Percentiles rank a stretch among this genome's conserved stretches.
phyloP scores from a whole-genome alignment of 768 basidiomycete species.

The Podaxis mareebaensis region DNA sequence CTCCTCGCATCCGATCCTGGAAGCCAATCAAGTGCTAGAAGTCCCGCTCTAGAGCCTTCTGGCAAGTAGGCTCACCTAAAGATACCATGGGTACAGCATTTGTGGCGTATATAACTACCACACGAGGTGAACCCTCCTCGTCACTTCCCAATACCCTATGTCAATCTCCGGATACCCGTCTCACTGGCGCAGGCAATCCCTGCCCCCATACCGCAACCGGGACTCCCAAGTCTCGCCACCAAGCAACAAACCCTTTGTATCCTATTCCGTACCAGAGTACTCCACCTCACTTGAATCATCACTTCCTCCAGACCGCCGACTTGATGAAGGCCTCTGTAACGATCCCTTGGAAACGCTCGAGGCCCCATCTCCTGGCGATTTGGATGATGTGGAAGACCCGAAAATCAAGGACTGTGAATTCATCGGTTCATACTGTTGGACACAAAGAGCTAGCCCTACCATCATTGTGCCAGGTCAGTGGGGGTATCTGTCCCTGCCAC shows the following conservation, averaged over 20 bases:
- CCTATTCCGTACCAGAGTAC: neutral
- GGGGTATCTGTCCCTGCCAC: neutral
- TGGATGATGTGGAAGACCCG: constrained; percentile 28
- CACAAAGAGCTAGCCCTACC: constrained; percentile 41
- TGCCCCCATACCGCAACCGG: constrained; percentile 9
- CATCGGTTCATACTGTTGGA: constrained; percentile 63
- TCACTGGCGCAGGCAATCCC: constrained; percentile 8
- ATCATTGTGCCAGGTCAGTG: constrained; percentile 50
- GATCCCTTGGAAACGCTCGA: constrained; percentile 28
- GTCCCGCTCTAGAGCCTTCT: constrained; percentile 4
- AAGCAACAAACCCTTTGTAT: constrained; percentile 14
- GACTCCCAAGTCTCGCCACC: constrained; percentile 6
- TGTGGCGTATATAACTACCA: neutral
- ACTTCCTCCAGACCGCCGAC: constrained; percentile 34
- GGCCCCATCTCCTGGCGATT: constrained; percentile 19
- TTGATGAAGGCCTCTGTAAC: constrained; percentile 36
- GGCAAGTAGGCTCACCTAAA: constrained; percentile 3
- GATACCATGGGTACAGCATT: constrained; percentile 1
- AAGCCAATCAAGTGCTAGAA: constrained; percentile 15
- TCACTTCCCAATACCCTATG: neutral
- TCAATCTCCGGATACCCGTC: constrained; percentile 4
- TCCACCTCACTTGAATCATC: constrained; percentile 8
- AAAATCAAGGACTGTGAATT: constrained; percentile 37
- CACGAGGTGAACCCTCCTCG: neutral
- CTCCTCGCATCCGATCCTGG: neutral